Evolutionary conservation across 2,329 filamentous ascomycete genomes (phyloP), one percentile per base, ranked within the genome.

Genomic region (Arthrobotrys sinensis): DNA sequence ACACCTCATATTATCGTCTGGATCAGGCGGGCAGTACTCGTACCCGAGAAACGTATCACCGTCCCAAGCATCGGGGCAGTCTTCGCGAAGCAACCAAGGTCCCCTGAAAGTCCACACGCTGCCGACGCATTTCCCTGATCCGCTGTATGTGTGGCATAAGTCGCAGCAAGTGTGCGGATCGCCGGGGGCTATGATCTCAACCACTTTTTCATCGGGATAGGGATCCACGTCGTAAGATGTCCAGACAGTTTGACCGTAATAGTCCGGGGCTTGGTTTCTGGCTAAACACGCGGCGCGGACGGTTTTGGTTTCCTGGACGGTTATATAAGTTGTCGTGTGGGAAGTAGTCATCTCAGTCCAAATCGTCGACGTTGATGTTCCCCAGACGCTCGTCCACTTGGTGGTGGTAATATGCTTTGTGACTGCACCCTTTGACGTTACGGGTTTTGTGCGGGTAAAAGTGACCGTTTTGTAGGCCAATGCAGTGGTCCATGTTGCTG

Each of bases 141-240:
- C 36, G 19, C 24, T 43, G 46, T 64, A 72, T 2, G 21, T 46
- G 16, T 65, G 60, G 55, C 68, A 72, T 4, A 46, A 4, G 8
- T 28, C 46, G 24, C 68, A 72, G 40, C 68, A 72, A 28, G 52
- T 40, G 36, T 72, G 45, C 1, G 68, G 32, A 5, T 16, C 28
- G 2, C 36, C 48, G 7, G 50, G 32, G 16, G 21, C 40, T 7
- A 69, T 24, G 0, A 24, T 62, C n/a, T 55, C 52, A 14, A 55
- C 32, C n/a, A 60, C 40, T 7, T 36, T 16, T 24, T 71, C 67
- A n/a, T 40, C 46, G 0, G 55, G n/a, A 16, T 53, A 45, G 1
- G 45, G 45, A 38, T 53, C 66, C 14, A 11, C 24, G 24, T 28
- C 24, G 24, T 28, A 28, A 28, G 24, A 2, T 2, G 24, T 28